Evolutionary conservation across 1,284 basidiomycete genomes (phyloP), one percentile per base, ranked within the genome.

Genomic region (Cryptococcus wingfieldii): DNA sequence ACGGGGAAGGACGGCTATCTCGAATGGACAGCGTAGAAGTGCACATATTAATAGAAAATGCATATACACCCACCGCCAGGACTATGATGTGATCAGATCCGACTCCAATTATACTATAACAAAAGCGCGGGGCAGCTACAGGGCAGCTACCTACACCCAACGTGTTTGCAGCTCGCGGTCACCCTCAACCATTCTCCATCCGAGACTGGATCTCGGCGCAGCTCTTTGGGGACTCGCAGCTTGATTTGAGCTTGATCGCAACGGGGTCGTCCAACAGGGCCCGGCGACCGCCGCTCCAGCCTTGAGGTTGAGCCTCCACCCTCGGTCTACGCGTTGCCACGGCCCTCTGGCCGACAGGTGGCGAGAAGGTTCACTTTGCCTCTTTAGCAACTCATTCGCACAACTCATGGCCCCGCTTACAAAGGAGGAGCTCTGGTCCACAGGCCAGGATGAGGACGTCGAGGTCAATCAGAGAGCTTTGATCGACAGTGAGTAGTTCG

Each of bases 381-480:
- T 34, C 31, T 34, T 6, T 34, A 34, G 7, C 31, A 34, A 6
- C 31, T 10, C 31, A 34, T 8, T 34, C 31, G 31, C 31, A 34
- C 5, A 34, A 49, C 12, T 38, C 44, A 46, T 46, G 44, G 19
- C 44, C 23, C 62, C 60, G 56, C 55, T 57, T 10, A 59, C 45
- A 45, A 65, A 66, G 42, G 68, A 64, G 31, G 67, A 67, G 34
- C 64, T 76, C 1, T 77, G 75, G 75, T 66, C 62, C 6, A 54
- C 64, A 2, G 75, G 75, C 16, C 56, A 61, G 50, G 75, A 77
- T 57, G 75, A 77, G 60, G 72, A 72, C 1, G 75, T 96, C 4
- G 89, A 94, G 69, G 94, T 98, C 53, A 97, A 98, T 73, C 95
- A 98, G 76, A 83, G 94, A 25, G 91, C 90, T 9, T 80, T 95